Base-by-base conservation (phyloP, 2,329 filamentous ascomycete genomes). In the Beauveria asiatica region DNA sequence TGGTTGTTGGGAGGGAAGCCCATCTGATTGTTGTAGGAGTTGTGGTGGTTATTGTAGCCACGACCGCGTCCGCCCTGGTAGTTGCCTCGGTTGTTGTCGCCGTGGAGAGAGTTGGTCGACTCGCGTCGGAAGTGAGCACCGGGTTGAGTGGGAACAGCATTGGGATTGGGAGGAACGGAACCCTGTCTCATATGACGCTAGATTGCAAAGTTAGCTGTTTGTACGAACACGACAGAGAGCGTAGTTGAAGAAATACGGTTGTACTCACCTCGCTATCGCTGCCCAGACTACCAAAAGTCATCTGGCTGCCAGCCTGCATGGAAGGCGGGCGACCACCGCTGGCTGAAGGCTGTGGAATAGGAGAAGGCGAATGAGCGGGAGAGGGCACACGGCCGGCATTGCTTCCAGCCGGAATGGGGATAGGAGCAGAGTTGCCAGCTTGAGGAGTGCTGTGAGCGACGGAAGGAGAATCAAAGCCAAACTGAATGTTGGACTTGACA, bases 301-400 rank as follows among this genome's bases (percentile, higher is more conserved):
- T 86, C 69, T 85, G 87, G 51, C 74, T 73, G 59, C 83, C 83
- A 66, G 88, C 85, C 65, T 86, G 86, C 65, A 91, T 82, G 64
- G 90, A 88, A 49, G 92, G 91, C 67, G 92, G 92, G 69, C 91
- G 90, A 67, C 92, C 91, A 69, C 92, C 94, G 69, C 87, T 89
- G 39, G 87, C 86, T 59, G 88, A 84, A 56, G 92, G 90, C 74
- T 93, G 90, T 37, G 94, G 93, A 67, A 97, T 97, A 5, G 94
- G 94, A 46, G 90, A 93, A 4, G 94, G 94, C 50, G 93, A 97
- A 66, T 89, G 87, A 53, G 89, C 86, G 6, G 94, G 94, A 50
- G 92, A 96, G 52, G 86, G 86, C 56, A 93, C 83, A 67, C 89
- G 85, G 63, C 88, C 88, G 75, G 78, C 70, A 62, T 87, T 87